A percentile compares a stretch with the other conserved stretches of the same genome.
Conservation (phyloP, 108 stramenopile species). For the Stephanodiscus triporus region DNA sequence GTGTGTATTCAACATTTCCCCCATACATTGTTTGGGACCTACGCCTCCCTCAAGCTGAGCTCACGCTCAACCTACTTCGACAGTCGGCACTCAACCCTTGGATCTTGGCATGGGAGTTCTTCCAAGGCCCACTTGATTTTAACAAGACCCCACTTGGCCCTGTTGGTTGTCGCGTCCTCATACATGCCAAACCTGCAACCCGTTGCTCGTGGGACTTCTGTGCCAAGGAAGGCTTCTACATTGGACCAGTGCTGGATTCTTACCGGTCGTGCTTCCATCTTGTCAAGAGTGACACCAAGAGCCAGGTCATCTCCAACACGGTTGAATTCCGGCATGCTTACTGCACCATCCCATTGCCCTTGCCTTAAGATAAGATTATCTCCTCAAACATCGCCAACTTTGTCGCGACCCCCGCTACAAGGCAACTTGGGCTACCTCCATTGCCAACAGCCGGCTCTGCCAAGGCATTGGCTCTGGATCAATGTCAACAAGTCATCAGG, state of each 20-base stretch:
- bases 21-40: too few relatives aligned
- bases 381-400: conserved; percentile 8
- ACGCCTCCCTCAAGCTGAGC: too few relatives aligned
- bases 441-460: background rate
- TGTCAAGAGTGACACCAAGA: background rate
- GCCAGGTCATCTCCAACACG: background rate
- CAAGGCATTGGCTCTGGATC: conserved; percentile 4
- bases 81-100: conserved; percentile 38
- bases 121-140: conserved; percentile 28
- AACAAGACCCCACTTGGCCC: conserved; percentile 50
- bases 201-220: too few relatives aligned
- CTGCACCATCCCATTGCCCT: background rate
- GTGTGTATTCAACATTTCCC: too few relatives aligned
- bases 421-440: conserved; percentile 2
- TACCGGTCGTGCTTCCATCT: background rate
- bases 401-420: background rate
- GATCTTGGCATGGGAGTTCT: background rate
- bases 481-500: background rate
- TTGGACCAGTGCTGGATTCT: background rate
- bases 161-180: conserved; percentile 27
- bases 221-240: background rate
- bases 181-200: conserved; percentile 2
- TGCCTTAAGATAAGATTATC: too few relatives aligned
- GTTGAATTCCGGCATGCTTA: background rate
- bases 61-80: conserved; percentile 48